Evolutionary conservation across 257 asterid genomes (phyloP).

Genomic region (Solanum bulbocastanum): DNA sequence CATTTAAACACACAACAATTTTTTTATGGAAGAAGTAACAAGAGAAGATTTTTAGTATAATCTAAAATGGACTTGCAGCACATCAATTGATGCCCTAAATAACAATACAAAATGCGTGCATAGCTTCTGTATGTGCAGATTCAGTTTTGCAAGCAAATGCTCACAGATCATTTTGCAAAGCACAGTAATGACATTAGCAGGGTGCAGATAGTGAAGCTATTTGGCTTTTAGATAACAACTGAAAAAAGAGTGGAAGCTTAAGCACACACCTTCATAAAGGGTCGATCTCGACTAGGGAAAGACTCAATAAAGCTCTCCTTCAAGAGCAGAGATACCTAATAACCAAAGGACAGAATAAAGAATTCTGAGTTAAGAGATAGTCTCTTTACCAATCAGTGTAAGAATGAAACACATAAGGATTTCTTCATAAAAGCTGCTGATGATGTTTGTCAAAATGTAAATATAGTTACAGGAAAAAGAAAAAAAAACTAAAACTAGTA

Average conservation of each 20-base stretch:
- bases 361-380: background rate
- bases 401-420: background rate
- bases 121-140: background rate
- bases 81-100: background rate
- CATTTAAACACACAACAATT: background rate
- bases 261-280: slow-evolving; percentile 80
- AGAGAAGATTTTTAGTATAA: background rate
- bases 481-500: background rate
- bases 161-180: background rate
- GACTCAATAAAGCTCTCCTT: slow-evolving; percentile 98
- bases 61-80: background rate
- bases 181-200: background rate
- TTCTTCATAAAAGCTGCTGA: background rate
- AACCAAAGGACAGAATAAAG: background rate
- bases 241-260: background rate
- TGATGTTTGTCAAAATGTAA: background rate
- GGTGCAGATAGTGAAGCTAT: background rate
- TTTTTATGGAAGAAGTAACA: background rate
- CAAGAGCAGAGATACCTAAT: slow-evolving; percentile 83
- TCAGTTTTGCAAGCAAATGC: background rate
- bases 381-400: background rate
- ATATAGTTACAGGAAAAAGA: background rate
- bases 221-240: background rate
- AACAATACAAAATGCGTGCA: background rate
- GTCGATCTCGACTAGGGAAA: slow-evolving; percentile 74